Conservation (phyloP, 345 rosid species). For the Pelargonium nanum region DNA sequence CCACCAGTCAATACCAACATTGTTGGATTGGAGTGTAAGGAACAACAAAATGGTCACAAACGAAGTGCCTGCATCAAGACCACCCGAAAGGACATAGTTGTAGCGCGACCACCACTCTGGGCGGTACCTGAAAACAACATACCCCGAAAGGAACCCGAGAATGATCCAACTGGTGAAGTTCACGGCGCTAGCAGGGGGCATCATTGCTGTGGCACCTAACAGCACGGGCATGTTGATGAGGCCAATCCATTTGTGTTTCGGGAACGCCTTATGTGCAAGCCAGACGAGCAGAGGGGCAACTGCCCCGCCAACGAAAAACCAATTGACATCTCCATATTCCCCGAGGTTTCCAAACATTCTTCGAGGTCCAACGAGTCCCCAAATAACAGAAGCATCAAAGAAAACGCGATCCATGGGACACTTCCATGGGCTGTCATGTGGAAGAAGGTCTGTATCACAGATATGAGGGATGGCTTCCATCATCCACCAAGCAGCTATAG, state of each 20-base stretch:
- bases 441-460: constrained; percentile 32
- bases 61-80: constrained; percentile 23
- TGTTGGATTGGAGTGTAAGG: constrained; percentile 25
- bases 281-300: constrained; percentile 42
- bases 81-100: constrained; percentile 22
- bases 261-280: constrained; percentile 44
- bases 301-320: constrained; percentile 52
- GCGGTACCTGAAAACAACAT: constrained; percentile 16
- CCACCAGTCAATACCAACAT: constrained; percentile 24
- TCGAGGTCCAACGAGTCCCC: constrained; percentile 68
- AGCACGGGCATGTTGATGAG: constrained; percentile 18
- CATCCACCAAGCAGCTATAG: constrained; percentile 59
- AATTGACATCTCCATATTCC: constrained; percentile 38
- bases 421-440: constrained; percentile 47
- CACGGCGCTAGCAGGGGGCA: constrained; percentile 22
- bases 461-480: constrained; percentile 51
- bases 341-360: constrained; percentile 53
- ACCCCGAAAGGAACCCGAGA: constrained; percentile 17
- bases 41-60: constrained; percentile 18
- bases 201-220: constrained; percentile 2
- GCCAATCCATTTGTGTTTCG: constrained; percentile 35
- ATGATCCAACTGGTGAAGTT: constrained; percentile 16
- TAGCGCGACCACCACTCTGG: constrained; percentile 40
- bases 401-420: constrained; percentile 53
- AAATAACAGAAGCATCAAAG: constrained; percentile 54